Evolutionary conservation across 2,329 filamentous ascomycete genomes (phyloP).

Genomic region (Elsinoe arachidis): DNA sequence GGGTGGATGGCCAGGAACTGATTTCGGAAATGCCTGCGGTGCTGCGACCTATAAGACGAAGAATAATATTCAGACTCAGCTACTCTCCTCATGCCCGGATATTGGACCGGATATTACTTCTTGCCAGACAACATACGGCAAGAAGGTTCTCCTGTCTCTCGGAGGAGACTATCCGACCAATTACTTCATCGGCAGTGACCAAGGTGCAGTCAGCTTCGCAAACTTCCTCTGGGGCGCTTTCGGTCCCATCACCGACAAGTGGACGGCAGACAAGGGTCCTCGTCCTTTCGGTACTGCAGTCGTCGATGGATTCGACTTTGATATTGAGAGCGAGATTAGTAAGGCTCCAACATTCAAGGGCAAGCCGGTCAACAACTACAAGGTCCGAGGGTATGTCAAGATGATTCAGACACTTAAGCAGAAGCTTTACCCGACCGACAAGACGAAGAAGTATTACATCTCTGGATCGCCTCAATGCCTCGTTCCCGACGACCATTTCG

Average conservation of each 20-base stretch:
- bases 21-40: slow-evolving; percentile 50
- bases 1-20: slow-evolving; percentile 42
- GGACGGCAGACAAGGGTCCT: slow-evolving; percentile 31
- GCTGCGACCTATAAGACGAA: slow-evolving; percentile 32
- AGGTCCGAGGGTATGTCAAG: slow-evolving; percentile 36
- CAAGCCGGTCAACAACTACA: slow-evolving; percentile 24
- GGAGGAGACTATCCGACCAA: slow-evolving; percentile 59
- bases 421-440: slow-evolving; percentile 29
- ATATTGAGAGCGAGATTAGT: slow-evolving; percentile 54
- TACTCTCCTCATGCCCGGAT: slow-evolving; percentile 49
- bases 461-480: slow-evolving; percentile 41
- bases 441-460: slow-evolving; percentile 38
- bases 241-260: slow-evolving; percentile 14
- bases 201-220: slow-evolving; percentile 48
- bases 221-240: slow-evolving; percentile 54
- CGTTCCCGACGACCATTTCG: slow-evolving; percentile 39
- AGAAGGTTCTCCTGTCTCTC: slow-evolving; percentile 64
- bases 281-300: slow-evolving; percentile 59
- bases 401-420: slow-evolving; percentile 42
- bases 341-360: slow-evolving; percentile 14
- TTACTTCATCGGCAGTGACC: slow-evolving; percentile 36
- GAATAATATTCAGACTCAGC: slow-evolving; percentile 29
- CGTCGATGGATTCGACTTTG: slow-evolving; percentile 69
- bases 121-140: slow-evolving; percentile 55
- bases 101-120: slow-evolving; percentile 48